Evolutionary conservation across 306 rosid genomes (phyloP), one percentile per base, ranked within the genome.

Genomic region (Vigna trinervia): DNA sequence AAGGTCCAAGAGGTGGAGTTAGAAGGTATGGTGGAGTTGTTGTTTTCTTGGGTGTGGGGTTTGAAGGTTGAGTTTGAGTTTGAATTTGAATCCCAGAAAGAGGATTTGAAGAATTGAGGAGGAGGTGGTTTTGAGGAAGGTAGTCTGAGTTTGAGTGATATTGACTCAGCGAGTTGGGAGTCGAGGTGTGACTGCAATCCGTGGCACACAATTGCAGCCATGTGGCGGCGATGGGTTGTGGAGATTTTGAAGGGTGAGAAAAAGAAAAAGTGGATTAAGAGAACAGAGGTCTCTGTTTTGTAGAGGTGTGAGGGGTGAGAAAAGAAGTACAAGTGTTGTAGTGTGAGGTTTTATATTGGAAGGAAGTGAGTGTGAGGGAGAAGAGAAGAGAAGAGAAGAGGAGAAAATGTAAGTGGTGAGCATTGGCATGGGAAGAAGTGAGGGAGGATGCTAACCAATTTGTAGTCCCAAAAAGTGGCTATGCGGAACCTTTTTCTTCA

Each of bases 201-300:
- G 34, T 75, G 92, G 47, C 68, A 85, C 32, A 94, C 89, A 67
- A 90, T 88, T 66, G 98, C 91, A 48, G 96, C 90, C 98, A 94
- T 94, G 23, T 32, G 28, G 28, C 28, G 51, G 23, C 6, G 51
- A 6, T 74, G 62, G 72, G 6, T 63, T 47, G 50, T 14, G 7
- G 53, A 32, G 57, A 47, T 48, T 62, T n/a, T 13, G 50, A 56
- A 32, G 47, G 5, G 1, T 58, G 13, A 58, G 59, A 38, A 47
- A 17, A 22, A 1, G 26, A 8, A 30, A n/a, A 60, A 38, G 36
- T 19, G 48, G 59, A 19, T 12, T 12, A 80, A 14, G 23, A 61
- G 67, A 65, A 80, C 79, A 71, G 70, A 52, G 47, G 73, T 26
- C 22, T 64, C 17, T 73, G 45, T 72, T 72, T 73, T 68, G 17